Evolutionary conservation across 2,329 filamentous ascomycete genomes (phyloP).

Genomic region (Aspergillus transmontanensis): DNA sequence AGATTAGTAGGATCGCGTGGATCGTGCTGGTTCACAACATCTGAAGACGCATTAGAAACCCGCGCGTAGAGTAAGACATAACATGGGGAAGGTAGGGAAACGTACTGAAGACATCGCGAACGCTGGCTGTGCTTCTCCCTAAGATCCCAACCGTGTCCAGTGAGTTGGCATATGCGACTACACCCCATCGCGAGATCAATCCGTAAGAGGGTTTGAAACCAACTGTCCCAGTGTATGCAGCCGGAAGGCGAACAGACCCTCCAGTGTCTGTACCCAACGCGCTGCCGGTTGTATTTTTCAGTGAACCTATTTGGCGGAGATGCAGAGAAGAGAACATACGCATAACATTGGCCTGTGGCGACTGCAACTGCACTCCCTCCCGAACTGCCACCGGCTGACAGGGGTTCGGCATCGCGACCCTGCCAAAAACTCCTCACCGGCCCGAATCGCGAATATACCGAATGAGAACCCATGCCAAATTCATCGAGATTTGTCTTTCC

Average conservation of each 20-base stretch:
- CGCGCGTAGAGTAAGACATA: neutral
- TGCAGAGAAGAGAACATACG: conserved; percentile 42
- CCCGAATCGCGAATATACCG: conserved; percentile 67
- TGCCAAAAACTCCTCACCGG: conserved; percentile 59
- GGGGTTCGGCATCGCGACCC: conserved; percentile 37
- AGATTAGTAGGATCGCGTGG: conserved; percentile 74
- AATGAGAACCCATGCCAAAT: conserved; percentile 92
- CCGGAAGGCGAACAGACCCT: conserved; percentile 82
- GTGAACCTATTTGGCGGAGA: neutral
- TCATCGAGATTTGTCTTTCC: conserved; percentile 95
- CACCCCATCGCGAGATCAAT: conserved; percentile 79
- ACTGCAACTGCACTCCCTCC: conserved; percentile 91
- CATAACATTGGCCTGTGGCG: conserved; percentile 62
- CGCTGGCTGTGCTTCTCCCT: conserved; percentile 55
- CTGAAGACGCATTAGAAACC: conserved; percentile 34
- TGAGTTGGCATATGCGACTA: conserved; percentile 90
- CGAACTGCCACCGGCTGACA: conserved; percentile 85
- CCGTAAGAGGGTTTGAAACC: conserved; percentile 95
- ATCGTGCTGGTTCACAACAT: conserved; percentile 63
- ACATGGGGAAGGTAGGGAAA: neutral
- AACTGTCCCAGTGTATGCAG: conserved; percentile 79
- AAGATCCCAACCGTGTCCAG: conserved; percentile 86
- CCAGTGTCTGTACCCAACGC: conserved; percentile 93
- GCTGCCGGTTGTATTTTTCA: conserved; percentile 33
- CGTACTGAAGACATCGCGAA: conserved; percentile 56